A percentile compares a stretch with the other conserved stretches of the same genome.
Evolutionary conservation across 768 basidiomycete species (phyloP).

Genomic region (Suillus subalutaceus): DNA sequence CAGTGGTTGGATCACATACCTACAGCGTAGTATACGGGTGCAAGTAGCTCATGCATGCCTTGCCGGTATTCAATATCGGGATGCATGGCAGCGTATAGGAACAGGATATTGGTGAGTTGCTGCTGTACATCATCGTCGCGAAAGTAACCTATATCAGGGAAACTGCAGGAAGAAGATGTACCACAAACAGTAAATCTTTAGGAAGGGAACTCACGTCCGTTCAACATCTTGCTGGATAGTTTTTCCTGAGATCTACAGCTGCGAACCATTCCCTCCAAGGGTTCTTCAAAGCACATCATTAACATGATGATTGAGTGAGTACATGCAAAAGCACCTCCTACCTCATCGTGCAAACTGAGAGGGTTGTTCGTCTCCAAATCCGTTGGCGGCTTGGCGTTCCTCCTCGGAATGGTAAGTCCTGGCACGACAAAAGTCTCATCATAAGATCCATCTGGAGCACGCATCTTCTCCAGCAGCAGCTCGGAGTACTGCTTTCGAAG

Average conservation of each 20-base stretch:
- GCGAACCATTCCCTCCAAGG: slow-evolving; percentile 97
- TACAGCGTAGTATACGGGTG: slow-evolving; percentile 76
- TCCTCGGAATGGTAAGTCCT: slow-evolving; percentile 43
- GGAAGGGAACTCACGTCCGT: slow-evolving; percentile 70
- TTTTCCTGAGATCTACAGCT: slow-evolving; percentile 83
- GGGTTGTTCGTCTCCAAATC: slow-evolving; percentile 80
- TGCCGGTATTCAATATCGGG: slow-evolving; percentile 91
- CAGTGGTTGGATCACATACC: slow-evolving; percentile 25
- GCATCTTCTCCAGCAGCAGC: slow-evolving; percentile 69
- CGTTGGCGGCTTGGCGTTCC: slow-evolving; percentile 30
- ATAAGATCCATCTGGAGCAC: slow-evolving; percentile 85
- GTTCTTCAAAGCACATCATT: slow-evolving; percentile 51
- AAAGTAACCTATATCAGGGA: slow-evolving; percentile 96
- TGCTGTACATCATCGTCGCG: slow-evolving; percentile 72
- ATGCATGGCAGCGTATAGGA: slow-evolving; percentile 78
- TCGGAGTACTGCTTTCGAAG: slow-evolving; percentile 60
- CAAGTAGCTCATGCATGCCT: slow-evolving; percentile 98
- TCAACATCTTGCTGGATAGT: slow-evolving; percentile 95
- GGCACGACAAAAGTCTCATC: slow-evolving; percentile 66
- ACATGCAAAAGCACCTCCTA: slow-evolving; percentile 27
- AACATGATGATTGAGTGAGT: neutral
- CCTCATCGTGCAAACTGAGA: slow-evolving; percentile 77
- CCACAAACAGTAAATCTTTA: slow-evolving; percentile 1
- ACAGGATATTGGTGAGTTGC: slow-evolving; percentile 84
- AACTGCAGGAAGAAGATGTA: slow-evolving; percentile 49